Percentiles rank a stretch among this genome's conserved stretches.
phyloP scores from a whole-genome alignment of 2,329 filamentous ascomycete species.

The Xylaria sp. region DNA sequence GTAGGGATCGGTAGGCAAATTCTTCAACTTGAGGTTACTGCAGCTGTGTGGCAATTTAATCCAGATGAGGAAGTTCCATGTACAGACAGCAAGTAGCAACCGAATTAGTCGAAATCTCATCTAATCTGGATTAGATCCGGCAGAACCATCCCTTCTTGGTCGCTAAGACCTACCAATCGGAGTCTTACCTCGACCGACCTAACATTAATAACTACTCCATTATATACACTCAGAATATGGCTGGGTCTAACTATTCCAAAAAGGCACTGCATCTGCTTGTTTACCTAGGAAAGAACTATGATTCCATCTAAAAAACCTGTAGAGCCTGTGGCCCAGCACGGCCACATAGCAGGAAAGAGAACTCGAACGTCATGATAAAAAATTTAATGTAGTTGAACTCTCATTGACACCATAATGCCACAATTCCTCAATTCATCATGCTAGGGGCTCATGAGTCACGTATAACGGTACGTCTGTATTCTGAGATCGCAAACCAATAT shows the following conservation, averaged over 20 bases:
- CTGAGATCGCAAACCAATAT: constrained; percentile 44
- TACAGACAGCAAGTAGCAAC: neutral
- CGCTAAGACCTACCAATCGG: constrained; percentile 6
- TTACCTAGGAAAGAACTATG: too few species aligned
- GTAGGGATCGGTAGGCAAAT: neutral
- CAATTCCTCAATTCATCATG: too few species aligned
- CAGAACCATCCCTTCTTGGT: neutral
- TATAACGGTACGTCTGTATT: too few species aligned
- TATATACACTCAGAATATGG: neutral
- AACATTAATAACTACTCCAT: neutral
- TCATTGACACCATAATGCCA: too few species aligned
- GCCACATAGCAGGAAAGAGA: too few species aligned
- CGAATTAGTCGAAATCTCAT: neutral
- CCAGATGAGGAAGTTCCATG: neutral
- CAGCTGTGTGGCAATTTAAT: neutral
- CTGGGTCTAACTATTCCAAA: neutral
- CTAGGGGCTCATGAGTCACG: too few species aligned
- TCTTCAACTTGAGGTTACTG: neutral
- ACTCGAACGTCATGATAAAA: neutral
- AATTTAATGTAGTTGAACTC: constrained; percentile 30
- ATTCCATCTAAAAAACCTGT: too few species aligned
- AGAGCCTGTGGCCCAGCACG: too few species aligned
- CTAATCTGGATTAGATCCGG: constrained; percentile 8
- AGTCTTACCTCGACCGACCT: constrained; percentile 1
- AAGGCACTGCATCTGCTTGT: neutral